phyloP scores from a whole-genome alignment of 352 stramenopile genomes.

The Phytophthora tubulina region DNA sequence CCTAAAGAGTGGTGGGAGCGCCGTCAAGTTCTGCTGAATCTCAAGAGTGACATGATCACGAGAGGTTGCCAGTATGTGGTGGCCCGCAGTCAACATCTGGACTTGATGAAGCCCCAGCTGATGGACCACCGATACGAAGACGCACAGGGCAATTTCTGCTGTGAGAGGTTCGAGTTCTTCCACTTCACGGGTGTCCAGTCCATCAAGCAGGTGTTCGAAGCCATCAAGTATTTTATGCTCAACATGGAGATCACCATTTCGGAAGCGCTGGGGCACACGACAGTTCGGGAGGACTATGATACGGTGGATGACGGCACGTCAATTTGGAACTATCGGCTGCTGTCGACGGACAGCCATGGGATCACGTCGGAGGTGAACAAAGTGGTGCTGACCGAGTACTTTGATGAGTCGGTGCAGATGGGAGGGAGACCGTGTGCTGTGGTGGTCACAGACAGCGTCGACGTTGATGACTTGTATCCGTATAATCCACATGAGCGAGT shows the following conservation, averaged over 20 bases:
- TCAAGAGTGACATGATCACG: conserved; percentile 52
- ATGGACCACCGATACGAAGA: conserved; percentile 40
- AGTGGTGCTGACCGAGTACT: conserved; percentile 41
- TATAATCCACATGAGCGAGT: conserved; percentile 47
- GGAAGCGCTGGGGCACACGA: conserved; percentile 56
- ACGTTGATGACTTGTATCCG: conserved; percentile 57
- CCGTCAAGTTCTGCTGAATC: conserved; percentile 43
- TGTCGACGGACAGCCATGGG: conserved; percentile 42
- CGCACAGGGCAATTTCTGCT: conserved; percentile 45
- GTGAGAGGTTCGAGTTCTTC: conserved; percentile 46
- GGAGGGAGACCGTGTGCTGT: conserved; percentile 38
- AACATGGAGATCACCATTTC: conserved; percentile 74
- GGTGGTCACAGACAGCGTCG: conserved; percentile 50
- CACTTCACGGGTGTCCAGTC: conserved; percentile 55
- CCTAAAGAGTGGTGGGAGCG: conserved; percentile 43
- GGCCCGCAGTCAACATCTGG: conserved; percentile 48
- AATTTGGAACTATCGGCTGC: conserved; percentile 56
- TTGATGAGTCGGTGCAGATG: conserved; percentile 34
- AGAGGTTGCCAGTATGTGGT: conserved; percentile 47
- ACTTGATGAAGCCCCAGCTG: conserved; percentile 46
- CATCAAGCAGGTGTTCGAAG: conserved; percentile 65
- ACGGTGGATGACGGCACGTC: conserved; percentile 32
- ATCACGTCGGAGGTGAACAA: conserved; percentile 41
- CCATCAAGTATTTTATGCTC: conserved; percentile 51
- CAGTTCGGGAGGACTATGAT: conserved; percentile 62